phyloP scores from a whole-genome alignment of 2,329 filamentous ascomycete species.

The Fusarium liriodendri region DNA sequence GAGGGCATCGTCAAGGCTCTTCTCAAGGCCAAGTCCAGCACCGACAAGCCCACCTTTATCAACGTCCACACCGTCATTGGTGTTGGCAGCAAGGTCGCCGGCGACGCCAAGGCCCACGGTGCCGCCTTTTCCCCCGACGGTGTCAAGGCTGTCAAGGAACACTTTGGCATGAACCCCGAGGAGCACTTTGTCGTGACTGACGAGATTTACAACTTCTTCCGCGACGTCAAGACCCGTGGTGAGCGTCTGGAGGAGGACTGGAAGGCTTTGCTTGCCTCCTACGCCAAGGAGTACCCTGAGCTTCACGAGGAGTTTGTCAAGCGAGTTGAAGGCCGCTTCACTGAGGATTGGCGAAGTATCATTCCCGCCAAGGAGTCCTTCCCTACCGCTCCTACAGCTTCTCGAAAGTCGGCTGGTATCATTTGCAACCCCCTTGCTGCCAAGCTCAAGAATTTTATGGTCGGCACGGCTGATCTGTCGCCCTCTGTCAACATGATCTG shows the following conservation, averaged over 20 bases:
- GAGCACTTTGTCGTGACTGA: slow-evolving; percentile 53
- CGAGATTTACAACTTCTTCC: slow-evolving; percentile 63
- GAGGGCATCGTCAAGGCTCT: slow-evolving; percentile 56
- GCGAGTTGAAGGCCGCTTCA: slow-evolving; percentile 60
- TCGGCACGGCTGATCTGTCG: slow-evolving; percentile 64
- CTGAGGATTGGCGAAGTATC: slow-evolving; percentile 59
- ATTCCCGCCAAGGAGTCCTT: slow-evolving; percentile 59
- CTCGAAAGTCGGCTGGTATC: slow-evolving; percentile 61
- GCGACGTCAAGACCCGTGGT: slow-evolving; percentile 56
- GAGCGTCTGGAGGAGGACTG: slow-evolving; percentile 59
- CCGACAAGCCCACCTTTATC: slow-evolving; percentile 66
- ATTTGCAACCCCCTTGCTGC: slow-evolving; percentile 64
- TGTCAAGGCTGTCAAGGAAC: slow-evolving; percentile 54
- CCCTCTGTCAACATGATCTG: slow-evolving; percentile 68
- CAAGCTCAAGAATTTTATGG: slow-evolving; percentile 60
- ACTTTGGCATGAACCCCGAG: slow-evolving; percentile 50
- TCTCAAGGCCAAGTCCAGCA: slow-evolving; percentile 54
- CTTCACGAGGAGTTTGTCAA: slow-evolving; percentile 60
- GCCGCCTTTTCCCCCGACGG: slow-evolving; percentile 66
- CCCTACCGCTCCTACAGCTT: slow-evolving; percentile 59
- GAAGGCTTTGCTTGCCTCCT: slow-evolving; percentile 55
- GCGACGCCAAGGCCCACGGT: slow-evolving; percentile 67
- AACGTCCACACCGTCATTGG: slow-evolving; percentile 69
- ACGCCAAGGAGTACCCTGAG: slow-evolving; percentile 59
- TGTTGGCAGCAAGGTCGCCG: slow-evolving; percentile 59